A percentile compares a stretch with the other conserved stretches of the same genome.
Conservation (phyloP, 192 early-diverging fungal species). For the Mortierella alpina region DNA sequence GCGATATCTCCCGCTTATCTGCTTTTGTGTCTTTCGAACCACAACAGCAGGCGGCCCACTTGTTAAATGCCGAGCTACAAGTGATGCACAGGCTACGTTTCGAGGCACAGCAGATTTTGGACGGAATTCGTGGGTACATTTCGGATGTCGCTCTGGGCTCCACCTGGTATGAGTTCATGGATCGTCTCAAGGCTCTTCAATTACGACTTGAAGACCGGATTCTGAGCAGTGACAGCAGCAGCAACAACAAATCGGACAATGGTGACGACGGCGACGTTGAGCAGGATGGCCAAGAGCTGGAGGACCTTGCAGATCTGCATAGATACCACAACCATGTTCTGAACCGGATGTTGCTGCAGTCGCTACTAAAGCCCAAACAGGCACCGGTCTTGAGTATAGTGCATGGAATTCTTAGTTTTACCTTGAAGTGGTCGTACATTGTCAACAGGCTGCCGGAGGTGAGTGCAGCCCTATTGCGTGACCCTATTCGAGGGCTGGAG, state of each 20-base stretch:
- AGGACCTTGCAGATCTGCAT: conserved; percentile 50
- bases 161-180: conserved; percentile 60
- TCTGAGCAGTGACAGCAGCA: background rate
- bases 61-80: conserved; percentile 14
- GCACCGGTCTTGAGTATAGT: conserved; percentile 53
- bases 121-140: conserved; percentile 57
- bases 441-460: conserved; percentile 2
- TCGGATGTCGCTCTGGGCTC: conserved; percentile 54
- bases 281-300: conserved; percentile 7
- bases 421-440: conserved; percentile 34
- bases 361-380: conserved; percentile 59
- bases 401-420: conserved; percentile 43
- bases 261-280: conserved; percentile 5
- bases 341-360: conserved; percentile 59
- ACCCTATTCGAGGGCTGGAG: background rate
- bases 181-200: conserved; percentile 28
- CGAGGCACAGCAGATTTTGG: conserved; percentile 60
- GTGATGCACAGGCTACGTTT: conserved; percentile 58
- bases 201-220: conserved; percentile 32
- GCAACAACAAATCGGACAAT: background rate
- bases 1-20: background rate
- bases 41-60: too few relatives aligned
- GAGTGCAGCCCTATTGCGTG: background rate
- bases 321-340: conserved; percentile 59
- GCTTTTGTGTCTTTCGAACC: too few relatives aligned